A percentile compares a stretch with the other conserved stretches of the same genome.
These are phyloP conservation scores for Penicillium sp. DNA, from an alignment of 2,329 filamentous ascomycete species.

Conservation along the genomic window DNA sequence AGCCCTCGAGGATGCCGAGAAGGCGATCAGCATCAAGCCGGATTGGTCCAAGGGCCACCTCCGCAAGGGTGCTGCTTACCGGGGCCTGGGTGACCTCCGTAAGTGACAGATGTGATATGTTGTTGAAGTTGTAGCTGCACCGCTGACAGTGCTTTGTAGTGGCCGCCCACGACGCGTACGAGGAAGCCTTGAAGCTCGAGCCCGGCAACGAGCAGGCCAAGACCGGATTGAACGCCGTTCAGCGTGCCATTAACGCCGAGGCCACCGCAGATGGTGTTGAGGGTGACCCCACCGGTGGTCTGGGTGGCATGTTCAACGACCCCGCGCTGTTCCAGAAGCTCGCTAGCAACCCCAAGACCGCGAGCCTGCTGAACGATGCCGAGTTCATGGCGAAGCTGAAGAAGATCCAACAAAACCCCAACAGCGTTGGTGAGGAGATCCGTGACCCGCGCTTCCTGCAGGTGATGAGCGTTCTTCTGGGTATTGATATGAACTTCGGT, in stretches of 20 bases:
- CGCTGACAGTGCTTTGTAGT: slow-evolving; percentile 56
- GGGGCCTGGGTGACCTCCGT: slow-evolving; percentile 80
- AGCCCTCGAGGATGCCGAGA: slow-evolving; percentile 85
- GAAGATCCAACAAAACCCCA: slow-evolving; percentile 76
- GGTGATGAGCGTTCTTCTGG: slow-evolving; percentile 90
- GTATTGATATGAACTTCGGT: slow-evolving; percentile 83
- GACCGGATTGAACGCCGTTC: slow-evolving; percentile 78
- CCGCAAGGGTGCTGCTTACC: slow-evolving; percentile 86
- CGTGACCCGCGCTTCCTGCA: slow-evolving; percentile 89
- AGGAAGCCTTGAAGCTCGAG: slow-evolving; percentile 91
- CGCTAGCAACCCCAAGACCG: slow-evolving; percentile 91
- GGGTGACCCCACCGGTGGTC: slow-evolving; percentile 69
- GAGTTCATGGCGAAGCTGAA: slow-evolving; percentile 90
- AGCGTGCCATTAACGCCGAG: slow-evolving; percentile 84
- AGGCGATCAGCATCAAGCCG: slow-evolving; percentile 91
- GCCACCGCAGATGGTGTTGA: slow-evolving; percentile 61
- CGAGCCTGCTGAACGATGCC: slow-evolving; percentile 73
- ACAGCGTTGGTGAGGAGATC: slow-evolving; percentile 76
- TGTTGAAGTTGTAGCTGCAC: not conserved
- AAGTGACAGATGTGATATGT: slow-evolving; percentile 29
- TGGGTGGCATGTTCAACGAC: slow-evolving; percentile 94
- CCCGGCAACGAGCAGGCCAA: slow-evolving; percentile 90
- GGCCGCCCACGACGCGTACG: slow-evolving; percentile 84
- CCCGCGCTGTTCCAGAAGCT: slow-evolving; percentile 88
- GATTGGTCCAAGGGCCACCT: slow-evolving; percentile 98